Evolutionary conservation across 202 grass and related monocot genomes (phyloP), one percentile per base, ranked within the genome.

Genomic region (Digitaria exilis): DNA sequence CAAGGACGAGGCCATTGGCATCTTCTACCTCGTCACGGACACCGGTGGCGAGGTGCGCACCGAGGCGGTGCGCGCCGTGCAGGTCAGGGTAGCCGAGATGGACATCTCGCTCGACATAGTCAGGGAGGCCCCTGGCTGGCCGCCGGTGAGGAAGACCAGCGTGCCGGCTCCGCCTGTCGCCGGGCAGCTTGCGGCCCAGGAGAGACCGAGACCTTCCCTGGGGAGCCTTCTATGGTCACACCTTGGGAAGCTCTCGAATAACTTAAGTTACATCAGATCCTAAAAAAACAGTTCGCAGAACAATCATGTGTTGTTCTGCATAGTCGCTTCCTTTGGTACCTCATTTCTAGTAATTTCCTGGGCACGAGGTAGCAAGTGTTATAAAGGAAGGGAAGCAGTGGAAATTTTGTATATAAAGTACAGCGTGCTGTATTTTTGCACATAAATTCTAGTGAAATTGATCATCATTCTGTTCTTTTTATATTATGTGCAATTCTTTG

Each of bases 171-270:
- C 60, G 4, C 6, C 58, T 0, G 10, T 41, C 17, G 73, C 7
- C 5, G 26, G 32, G 19, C 64, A 62, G 34, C 69, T n/a, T n/a
- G n/a, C 80, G 34, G 65, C 26, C 22, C 82, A 84, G 49, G 70
- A 85, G 18, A 65, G 74, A 28, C 49, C 78, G 10, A 80, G 81
- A 25, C 30, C 65, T 7, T 86, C 89, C 9, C 78, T 95, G 7
- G 93, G 87, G 9, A 95, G 81, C 51, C 82, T 92, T 37, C 82
- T 92, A 32, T 90, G 92, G 89, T 88, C 93, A 42, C 87, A 90
- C 31, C 83, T 94, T 71, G 87, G 77, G 71, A 91, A 85, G 82
- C 69, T 95, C 51, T 94, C 87, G 2, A 79, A 68, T 81, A 91
- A 89, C 84, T 87, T 91, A n/a, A 77, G 82, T 44, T 41, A 75